phyloP scores from a whole-genome alignment of 306 rosid species.

The Styphnolobium japonicum region DNA sequence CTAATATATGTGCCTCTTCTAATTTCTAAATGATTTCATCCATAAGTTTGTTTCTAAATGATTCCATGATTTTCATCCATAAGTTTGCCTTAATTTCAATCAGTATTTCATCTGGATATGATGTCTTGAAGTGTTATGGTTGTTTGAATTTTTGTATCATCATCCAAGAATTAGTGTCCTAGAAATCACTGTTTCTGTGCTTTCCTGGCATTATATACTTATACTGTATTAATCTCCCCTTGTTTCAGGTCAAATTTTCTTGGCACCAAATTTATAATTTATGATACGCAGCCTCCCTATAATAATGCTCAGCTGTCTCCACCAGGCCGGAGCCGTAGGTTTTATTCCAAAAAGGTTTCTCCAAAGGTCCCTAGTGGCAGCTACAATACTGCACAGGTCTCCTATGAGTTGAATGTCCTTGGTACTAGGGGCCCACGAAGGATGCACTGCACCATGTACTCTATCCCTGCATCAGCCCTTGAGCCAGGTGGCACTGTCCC shows the following conservation, averaged over 20 bases:
- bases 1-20: no score
- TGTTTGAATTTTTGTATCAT: not conserved
- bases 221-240: not conserved
- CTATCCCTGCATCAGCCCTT: conserved; percentile 71
- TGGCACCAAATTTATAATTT: conserved; percentile 93
- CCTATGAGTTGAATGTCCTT: conserved; percentile 87
- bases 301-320: conserved; percentile 65
- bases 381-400: conserved; percentile 85
- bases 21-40: no score
- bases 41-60: no score
- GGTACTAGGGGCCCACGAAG: conserved; percentile 96
- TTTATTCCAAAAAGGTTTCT: conserved; percentile 84
- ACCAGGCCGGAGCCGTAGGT: conserved; percentile 84
- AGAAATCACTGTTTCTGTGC: not conserved
- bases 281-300: conserved; percentile 89
- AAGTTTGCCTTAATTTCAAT: no score
- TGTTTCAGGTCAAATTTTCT: conserved; percentile 87
- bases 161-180: not conserved
- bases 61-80: no score
- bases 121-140: no score
- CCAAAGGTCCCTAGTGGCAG: conserved; percentile 93
- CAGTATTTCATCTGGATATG: no score
- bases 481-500: conserved; percentile 78
- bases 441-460: conserved; percentile 88
- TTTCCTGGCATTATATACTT: not conserved